Evolutionary conservation across 2,329 filamentous ascomycete species (phyloP).

Genomic region (Corinectria fuckeliana): DNA sequence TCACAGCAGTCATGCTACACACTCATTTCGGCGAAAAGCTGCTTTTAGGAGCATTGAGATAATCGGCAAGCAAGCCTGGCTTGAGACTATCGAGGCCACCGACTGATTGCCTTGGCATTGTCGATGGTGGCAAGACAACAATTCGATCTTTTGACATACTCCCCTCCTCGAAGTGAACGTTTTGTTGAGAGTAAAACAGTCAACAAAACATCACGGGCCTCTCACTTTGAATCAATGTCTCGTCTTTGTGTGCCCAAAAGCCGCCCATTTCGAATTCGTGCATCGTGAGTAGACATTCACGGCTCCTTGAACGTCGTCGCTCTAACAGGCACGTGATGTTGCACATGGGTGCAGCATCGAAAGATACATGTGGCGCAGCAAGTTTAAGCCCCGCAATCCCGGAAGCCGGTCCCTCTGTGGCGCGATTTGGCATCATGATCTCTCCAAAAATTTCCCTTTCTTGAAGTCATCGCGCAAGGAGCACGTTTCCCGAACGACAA

Average conservation of each 20-base stretch:
- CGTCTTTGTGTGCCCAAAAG: not conserved
- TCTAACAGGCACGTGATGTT: slow-evolving; percentile 7
- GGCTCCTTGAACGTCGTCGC: not conserved
- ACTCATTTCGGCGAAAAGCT: not conserved
- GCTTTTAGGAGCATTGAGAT: not conserved
- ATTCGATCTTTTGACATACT: not conserved
- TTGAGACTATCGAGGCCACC: not conserved
- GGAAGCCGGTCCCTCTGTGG: slow-evolving; percentile 22
- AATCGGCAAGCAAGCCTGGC: not conserved
- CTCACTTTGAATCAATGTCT: slow-evolving; percentile 7
- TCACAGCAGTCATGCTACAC: not conserved
- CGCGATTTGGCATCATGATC: slow-evolving; percentile 33
- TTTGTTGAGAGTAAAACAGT: not conserved
- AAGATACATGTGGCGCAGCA: slow-evolving; percentile 18
- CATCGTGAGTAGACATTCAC: not conserved
- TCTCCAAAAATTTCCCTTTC: slow-evolving; percentile 24
- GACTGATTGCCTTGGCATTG: not conserved
- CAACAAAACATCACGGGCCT: not conserved
- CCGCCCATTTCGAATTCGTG: not conserved
- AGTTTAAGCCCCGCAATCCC: not conserved
- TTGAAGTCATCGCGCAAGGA: slow-evolving; percentile 14
- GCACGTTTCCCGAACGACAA: slow-evolving; percentile 16
- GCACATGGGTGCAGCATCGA: not conserved
- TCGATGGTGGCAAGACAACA: not conserved
- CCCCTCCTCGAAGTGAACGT: not conserved